Evolutionary conservation across 2,329 filamentous ascomycete genomes (phyloP).

Genomic region (Botrytis aclada): DNA sequence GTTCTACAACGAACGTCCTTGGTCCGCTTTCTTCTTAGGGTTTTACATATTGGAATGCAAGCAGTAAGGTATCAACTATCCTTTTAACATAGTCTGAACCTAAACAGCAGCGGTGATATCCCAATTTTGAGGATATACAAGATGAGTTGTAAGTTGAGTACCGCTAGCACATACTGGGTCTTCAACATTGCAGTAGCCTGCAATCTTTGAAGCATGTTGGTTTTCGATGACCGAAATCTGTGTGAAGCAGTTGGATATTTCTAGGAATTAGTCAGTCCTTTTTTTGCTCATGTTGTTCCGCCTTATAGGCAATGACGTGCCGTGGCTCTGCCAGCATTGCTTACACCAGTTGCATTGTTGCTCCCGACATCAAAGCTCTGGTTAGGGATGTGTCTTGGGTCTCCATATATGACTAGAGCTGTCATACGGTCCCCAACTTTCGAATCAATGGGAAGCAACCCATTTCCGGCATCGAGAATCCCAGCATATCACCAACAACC

Average conservation of each 20-base stretch:
- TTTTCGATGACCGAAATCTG: not conserved
- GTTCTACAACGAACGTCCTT: not conserved
- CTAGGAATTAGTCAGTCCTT: not conserved
- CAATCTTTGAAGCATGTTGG: not conserved
- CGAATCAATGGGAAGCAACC: not conserved
- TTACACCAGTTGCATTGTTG: not conserved
- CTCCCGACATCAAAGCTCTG: not conserved
- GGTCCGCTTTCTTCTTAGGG: not conserved
- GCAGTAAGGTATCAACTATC: not conserved
- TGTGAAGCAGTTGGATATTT: slow-evolving; percentile 1
- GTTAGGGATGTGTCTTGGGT: not conserved
- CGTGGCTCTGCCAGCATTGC: not conserved
- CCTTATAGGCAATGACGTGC: not conserved
- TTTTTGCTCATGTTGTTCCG: not conserved
- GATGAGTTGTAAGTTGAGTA: not conserved
- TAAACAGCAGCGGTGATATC: not conserved
- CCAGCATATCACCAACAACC: not conserved
- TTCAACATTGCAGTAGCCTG: slow-evolving; percentile 1
- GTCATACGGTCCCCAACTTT: not conserved
- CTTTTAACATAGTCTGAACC: not conserved
- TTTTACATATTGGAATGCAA: not conserved
- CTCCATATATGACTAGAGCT: not conserved
- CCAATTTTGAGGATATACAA: slow-evolving; percentile 2
- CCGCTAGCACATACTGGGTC: not conserved
- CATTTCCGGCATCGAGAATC: not conserved